phyloP scores from a whole-genome alignment of 495 filamentous ascomycete genomes.

The Monascus purpureus region DNA sequence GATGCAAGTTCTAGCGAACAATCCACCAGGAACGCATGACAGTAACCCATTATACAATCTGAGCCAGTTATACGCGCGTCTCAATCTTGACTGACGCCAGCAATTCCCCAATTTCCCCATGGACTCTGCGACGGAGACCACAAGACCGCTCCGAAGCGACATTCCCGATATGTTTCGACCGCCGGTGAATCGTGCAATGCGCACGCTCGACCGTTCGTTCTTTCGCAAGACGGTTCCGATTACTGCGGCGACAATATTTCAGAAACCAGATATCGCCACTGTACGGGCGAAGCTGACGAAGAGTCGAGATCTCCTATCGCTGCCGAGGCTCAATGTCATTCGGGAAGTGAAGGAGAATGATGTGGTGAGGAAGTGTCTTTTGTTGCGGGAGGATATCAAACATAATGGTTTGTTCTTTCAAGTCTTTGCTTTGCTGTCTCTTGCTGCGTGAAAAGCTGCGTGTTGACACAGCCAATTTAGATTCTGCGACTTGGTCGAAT shows the following conservation, averaged over 20 bases:
- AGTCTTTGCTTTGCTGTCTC: conserved; percentile 19
- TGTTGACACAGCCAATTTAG: conserved; percentile 29
- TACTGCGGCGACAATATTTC: conserved; percentile 63
- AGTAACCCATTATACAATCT: no score
- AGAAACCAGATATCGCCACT: conserved; percentile 53
- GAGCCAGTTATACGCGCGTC: no score
- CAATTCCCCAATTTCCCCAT: no score
- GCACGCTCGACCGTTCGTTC: conserved; percentile 63
- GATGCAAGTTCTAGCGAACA: no score
- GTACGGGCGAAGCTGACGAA: conserved; percentile 45
- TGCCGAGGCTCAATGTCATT: conserved; percentile 44
- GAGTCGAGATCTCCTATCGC: conserved; percentile 43
- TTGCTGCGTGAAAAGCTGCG: conserved; percentile 35
- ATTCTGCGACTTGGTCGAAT: conserved; percentile 58
- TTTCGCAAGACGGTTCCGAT: conserved; percentile 64
- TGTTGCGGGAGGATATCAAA: conserved; percentile 58
- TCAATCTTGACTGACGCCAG: no score
- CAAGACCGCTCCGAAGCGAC: no score
- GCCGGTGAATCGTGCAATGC: conserved; percentile 70
- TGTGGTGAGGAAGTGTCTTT: conserved; percentile 51
- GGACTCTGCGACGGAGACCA: no score
- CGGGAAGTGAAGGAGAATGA: conserved; percentile 36
- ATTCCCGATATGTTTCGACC: conserved; percentile 82
- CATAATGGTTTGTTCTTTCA: conserved; percentile 40
- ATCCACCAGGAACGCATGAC: no score